Percentiles rank a stretch among this genome's conserved stretches.
Conservation (phyloP, 1,139 yeast species). For the Neolecta irregularis region DNA sequence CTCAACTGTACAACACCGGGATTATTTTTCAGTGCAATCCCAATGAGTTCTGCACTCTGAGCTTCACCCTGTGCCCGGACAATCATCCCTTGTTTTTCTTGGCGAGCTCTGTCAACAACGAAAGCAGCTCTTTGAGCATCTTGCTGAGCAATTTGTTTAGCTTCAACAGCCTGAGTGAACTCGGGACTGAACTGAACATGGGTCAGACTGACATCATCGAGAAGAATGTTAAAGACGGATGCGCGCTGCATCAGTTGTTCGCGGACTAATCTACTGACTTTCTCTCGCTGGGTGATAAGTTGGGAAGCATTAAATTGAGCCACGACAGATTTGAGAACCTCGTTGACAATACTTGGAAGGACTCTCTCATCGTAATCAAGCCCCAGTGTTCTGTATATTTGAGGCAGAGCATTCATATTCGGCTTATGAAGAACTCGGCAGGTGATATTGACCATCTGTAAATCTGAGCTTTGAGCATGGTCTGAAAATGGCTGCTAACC, state of each 20-base stretch:
- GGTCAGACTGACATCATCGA: conserved; percentile 80
- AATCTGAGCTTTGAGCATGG: conserved; percentile 23
- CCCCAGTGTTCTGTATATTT: conserved; percentile 81
- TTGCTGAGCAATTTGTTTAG: conserved; percentile 97
- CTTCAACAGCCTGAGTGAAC: conserved; percentile 94
- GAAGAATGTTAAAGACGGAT: conserved; percentile 62
- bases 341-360: conserved; percentile 90
- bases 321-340: conserved; percentile 88
- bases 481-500: conserved; percentile 23
- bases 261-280: conserved; percentile 78
- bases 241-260: conserved; percentile 90
- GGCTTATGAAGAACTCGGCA: conserved; percentile 95
- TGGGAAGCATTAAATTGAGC: conserved; percentile 98
- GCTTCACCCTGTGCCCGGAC: conserved; percentile 99
- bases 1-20: too few species aligned
- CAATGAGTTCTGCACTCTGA: conserved; percentile 90
- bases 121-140: conserved; percentile 98
- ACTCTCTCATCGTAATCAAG: conserved; percentile 91
- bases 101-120: conserved; percentile 89
- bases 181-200: conserved; percentile 96
- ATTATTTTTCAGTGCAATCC: conserved; percentile 86
- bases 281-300: conserved; percentile 93
- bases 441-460: conserved; percentile 97
- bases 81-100: conserved; percentile 90
- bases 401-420: conserved; percentile 58